Evolutionary conservation across 306 rosid genomes (phyloP).

Genomic region (Cicer cuneatum): DNA sequence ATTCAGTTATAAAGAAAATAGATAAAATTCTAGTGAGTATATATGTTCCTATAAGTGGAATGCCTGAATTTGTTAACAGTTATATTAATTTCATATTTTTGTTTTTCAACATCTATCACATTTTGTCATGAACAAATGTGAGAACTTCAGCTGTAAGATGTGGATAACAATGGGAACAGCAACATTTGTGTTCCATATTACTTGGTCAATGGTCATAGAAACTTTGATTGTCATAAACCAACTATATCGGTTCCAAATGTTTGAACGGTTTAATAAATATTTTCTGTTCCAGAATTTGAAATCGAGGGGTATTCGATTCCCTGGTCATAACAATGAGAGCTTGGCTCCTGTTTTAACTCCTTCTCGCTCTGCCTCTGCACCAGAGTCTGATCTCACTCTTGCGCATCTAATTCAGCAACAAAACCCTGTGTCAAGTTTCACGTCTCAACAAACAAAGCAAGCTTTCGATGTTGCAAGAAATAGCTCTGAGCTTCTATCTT

Average conservation of each 20-base stretch:
- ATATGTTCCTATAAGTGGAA: too few species aligned
- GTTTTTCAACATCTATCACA: too few species aligned
- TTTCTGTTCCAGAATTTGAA: conserved; percentile 70
- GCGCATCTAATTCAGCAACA: conserved; percentile 51
- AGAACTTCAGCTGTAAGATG: too few species aligned
- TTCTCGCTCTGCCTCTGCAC: conserved; percentile 55
- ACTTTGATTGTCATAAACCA: not conserved
- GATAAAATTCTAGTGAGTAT: too few species aligned
- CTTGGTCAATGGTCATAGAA: not conserved
- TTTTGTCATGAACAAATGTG: too few species aligned
- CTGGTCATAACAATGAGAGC: conserved; percentile 82
- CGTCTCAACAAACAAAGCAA: conserved; percentile 72
- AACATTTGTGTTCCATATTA: too few species aligned
- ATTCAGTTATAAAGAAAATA: too few species aligned
- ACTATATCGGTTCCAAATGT: not conserved
- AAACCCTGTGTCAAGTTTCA: conserved; percentile 54
- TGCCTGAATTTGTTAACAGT: not conserved
- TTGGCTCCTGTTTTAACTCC: conserved; percentile 80
- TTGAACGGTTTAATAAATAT: not conserved
- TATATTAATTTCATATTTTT: too few species aligned
- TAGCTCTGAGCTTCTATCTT: conserved; percentile 71
- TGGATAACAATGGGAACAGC: too few species aligned
- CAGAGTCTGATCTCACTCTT: conserved; percentile 52
- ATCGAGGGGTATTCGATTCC: conserved; percentile 86
- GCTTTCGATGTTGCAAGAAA: conserved; percentile 89